A percentile compares a stretch with the other conserved stretches of the same genome.
phyloP scores from a whole-genome alignment of 1,284 basidiomycete genomes.

The Ustilago curta region DNA sequence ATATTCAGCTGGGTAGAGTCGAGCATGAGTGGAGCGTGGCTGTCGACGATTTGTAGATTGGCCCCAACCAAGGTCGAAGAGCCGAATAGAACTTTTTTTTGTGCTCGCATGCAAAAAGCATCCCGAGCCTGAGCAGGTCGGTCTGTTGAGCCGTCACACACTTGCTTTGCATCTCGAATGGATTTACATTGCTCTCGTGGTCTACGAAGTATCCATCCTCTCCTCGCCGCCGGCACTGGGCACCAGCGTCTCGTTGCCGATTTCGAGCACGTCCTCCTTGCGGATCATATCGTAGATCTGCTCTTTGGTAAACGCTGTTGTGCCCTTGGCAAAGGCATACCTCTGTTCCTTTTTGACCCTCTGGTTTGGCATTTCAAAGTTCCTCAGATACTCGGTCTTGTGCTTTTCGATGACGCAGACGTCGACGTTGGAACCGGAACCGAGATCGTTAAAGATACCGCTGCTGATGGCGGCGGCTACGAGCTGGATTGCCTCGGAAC shows the following conservation, averaged over 20 bases:
- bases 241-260: slow-evolving; percentile 36
- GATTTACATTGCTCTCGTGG: no score
- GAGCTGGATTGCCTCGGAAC: slow-evolving; percentile 83
- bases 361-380: slow-evolving; percentile 66
- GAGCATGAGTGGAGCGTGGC: slow-evolving; percentile 81
- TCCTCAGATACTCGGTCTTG: slow-evolving; percentile 64
- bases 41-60: slow-evolving; percentile 35
- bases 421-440: slow-evolving; percentile 96
- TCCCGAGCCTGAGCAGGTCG: not conserved
- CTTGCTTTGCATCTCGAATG: no score
- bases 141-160: not conserved
- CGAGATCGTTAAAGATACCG: slow-evolving; percentile 99
- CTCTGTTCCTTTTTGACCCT: slow-evolving; percentile 64
- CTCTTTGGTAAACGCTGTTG: slow-evolving; percentile 74
- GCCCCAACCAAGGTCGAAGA: no score
- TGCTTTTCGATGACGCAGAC: slow-evolving; percentile 82
- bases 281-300: slow-evolving; percentile 65
- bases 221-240: slow-evolving; percentile 36
- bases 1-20: slow-evolving; percentile 87
- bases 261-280: slow-evolving; percentile 74
- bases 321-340: slow-evolving; percentile 77
- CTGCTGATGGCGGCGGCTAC: slow-evolving; percentile 89
- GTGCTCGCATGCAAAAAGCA: not conserved
- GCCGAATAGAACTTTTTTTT: no score
- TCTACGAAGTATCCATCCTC: slow-evolving; percentile 55